phyloP scores from a whole-genome alignment of 2,329 filamentous ascomycete genomes.

The Domatiomyces catenatus region DNA sequence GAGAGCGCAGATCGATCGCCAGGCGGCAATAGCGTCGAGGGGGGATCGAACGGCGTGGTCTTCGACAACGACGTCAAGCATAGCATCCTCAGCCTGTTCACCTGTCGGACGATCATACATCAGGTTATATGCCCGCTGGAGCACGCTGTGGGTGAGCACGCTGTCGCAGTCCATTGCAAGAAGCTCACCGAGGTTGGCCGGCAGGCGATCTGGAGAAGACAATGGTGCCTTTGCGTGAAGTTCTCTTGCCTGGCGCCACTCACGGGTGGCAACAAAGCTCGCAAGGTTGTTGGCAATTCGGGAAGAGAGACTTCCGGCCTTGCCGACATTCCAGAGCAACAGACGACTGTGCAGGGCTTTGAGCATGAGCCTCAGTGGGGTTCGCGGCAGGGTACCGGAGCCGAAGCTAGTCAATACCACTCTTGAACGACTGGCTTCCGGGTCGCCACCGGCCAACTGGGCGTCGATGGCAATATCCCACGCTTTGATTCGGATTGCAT shows the following conservation, averaged over 20 bases:
- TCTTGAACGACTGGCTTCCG: conserved; percentile 75
- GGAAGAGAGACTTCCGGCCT: conserved; percentile 49
- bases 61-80: conserved; percentile 70
- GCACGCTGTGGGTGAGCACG: conserved; percentile 60
- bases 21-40: conserved; percentile 77
- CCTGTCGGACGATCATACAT: conserved; percentile 72
- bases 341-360: conserved; percentile 86
- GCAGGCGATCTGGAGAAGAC: conserved; percentile 50
- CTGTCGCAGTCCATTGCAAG: conserved; percentile 68
- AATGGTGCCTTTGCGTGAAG: conserved; percentile 33
- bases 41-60: conserved; percentile 74
- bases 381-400: conserved; percentile 71
- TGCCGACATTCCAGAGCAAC: conserved; percentile 63
- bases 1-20: conserved; percentile 66
- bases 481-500: conserved; percentile 71
- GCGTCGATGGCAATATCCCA: conserved; percentile 91
- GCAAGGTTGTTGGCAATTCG: conserved; percentile 54
- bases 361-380: conserved; percentile 70
- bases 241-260: conserved; percentile 68
- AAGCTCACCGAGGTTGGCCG: conserved; percentile 59
- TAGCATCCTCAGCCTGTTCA: conserved; percentile 47
- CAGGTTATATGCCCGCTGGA: conserved; percentile 76
- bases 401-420: conserved; percentile 75
- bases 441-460: conserved; percentile 78
- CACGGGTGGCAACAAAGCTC: conserved; percentile 54